Percentiles rank a stretch among this genome's conserved stretches.
phyloP scores from a whole-genome alignment of 2,329 filamentous ascomycete genomes.

The Bipolaris sorokiniana region DNA sequence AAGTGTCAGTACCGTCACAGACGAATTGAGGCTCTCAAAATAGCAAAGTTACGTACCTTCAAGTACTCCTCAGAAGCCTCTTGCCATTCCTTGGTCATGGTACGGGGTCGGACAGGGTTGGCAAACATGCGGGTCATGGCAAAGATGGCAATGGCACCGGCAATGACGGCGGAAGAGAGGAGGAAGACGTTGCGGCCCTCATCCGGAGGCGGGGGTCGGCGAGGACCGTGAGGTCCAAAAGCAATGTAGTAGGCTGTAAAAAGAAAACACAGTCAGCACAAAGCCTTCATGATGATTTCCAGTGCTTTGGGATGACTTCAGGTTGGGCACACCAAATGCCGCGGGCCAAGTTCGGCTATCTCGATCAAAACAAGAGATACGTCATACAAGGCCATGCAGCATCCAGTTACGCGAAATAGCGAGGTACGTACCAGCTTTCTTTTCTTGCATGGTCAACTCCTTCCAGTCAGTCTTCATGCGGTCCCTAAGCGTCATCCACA shows the following conservation, averaged over 20 bases:
- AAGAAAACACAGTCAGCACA: constrained; percentile 29
- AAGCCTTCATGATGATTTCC: constrained; percentile 16
- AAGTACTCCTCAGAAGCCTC: constrained; percentile 93
- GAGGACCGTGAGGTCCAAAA: constrained; percentile 94
- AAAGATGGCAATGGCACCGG: constrained; percentile 74
- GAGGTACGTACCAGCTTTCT: constrained; percentile 90
- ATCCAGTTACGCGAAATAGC: constrained; percentile 19
- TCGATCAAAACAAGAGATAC: constrained; percentile 33
- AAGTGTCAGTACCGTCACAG: constrained; percentile 22
- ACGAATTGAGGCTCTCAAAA: constrained; percentile 1
- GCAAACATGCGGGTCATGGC: constrained; percentile 72
- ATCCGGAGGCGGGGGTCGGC: constrained; percentile 79
- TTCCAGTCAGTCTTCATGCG: constrained; percentile 99
- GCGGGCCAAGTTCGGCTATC: constrained; percentile 28
- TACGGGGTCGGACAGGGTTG: constrained; percentile 68
- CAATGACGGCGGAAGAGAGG: constrained; percentile 73
- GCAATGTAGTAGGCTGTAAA: constrained; percentile 96
- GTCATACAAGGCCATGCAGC: constrained; percentile 35
- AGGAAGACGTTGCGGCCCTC: constrained; percentile 80
- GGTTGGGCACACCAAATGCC: constrained; percentile 18
- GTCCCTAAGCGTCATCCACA: constrained; percentile 98
- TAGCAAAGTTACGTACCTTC: constrained; percentile 66
- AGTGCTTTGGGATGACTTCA: constrained; percentile 19
- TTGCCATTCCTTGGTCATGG: constrained; percentile 98
- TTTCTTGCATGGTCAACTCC: constrained; percentile 93